Base-by-base conservation (phyloP, 2,329 filamentous ascomycete genomes). In the Bipolaris zeicola region DNA sequence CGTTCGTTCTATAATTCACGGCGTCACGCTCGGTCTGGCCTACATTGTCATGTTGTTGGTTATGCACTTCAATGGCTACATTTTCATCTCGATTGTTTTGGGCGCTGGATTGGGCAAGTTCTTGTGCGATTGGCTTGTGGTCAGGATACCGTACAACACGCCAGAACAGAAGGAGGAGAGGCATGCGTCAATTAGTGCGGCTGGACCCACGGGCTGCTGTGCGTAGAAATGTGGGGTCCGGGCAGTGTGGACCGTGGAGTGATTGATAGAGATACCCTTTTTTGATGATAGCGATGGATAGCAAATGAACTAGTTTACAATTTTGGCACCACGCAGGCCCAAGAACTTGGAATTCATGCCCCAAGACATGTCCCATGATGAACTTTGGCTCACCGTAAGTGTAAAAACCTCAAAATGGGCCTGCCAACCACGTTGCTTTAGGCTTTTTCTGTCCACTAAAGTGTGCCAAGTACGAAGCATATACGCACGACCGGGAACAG, bases 51-150 rank as follows among this genome's bases (percentile, higher is more conserved):
- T 95, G 91, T 77, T 89, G 78, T 69, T 87, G 24, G 82, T 84
- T 18, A 87, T 87, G 85, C 87, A 86, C 61, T 87, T 82, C 74
- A 87, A 87, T 56, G 83, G 79, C 6, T 95, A 91, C 75, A 83
- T 95, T 61, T 90, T 95, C 73, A 88, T 94, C 57, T 91, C 87
- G 64, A 91, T 95, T 72, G 85, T 94, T 60, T 83, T 94, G 52
- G 91, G 91, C 1, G 86, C 89, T 0, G 91, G 86, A 62, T 54
- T 93, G 5, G 91, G 91, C 14, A 81, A 84, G 11, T 91, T 92
- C 61, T 69, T 90, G 57, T 94, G 91, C 71, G 84, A 87, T 28
- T 93, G 89, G 89, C 66, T 73, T 66, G 70, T 73, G 6, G 69
- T 73, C 48, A 54, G 67, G 26, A 65, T 73, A 36, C 68, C 69